phyloP scores from a whole-genome alignment of 805 yeast species.

The Wickerhamomyces queroliae region DNA sequence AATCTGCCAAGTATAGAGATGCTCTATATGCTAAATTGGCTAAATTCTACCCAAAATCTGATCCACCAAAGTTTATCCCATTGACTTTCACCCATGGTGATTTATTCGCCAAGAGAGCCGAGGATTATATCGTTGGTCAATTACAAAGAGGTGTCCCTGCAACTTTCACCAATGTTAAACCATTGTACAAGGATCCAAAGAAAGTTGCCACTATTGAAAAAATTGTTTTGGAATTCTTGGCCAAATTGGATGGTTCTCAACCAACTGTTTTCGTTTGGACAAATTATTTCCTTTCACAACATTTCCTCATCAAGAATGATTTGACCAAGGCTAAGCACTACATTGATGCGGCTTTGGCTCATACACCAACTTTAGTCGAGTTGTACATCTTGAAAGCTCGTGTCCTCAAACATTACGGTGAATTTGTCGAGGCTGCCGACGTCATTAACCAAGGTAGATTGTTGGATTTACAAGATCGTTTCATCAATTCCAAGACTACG shows the following conservation, averaged over 20 bases:
- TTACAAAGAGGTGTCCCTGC: conserved; percentile 85
- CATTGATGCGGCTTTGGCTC: conserved; percentile 58
- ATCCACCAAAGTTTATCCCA: conserved; percentile 75
- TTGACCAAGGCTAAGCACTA: conserved; percentile 47
- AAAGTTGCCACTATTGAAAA: conserved; percentile 38
- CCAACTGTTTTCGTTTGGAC: conserved; percentile 56
- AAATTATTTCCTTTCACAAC: conserved; percentile 72
- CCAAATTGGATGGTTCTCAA: conserved; percentile 20
- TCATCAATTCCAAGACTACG: conserved; percentile 81
- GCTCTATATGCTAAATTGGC: conserved; percentile 61
- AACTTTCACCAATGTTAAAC: conserved; percentile 79
- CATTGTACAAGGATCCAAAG: conserved; percentile 48
- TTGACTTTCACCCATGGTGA: conserved; percentile 61
- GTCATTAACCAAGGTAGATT: conserved; percentile 65
- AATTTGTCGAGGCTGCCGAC: conserved; percentile 54
- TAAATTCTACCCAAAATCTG: conserved; percentile 74
- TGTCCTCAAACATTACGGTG: conserved; percentile 67
- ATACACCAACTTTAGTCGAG: conserved; percentile 84
- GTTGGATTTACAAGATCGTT: conserved; percentile 85
- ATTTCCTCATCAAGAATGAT: conserved; percentile 52
- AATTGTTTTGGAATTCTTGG: conserved; percentile 46
- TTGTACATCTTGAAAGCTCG: conserved; percentile 76
- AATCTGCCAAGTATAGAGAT: conserved; percentile 43
- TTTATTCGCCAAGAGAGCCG: conserved; percentile 40
- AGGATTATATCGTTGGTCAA: conserved; percentile 51